Conservation (phyloP, 805 yeast species). For the Priceomyces haplophilus region DNA sequence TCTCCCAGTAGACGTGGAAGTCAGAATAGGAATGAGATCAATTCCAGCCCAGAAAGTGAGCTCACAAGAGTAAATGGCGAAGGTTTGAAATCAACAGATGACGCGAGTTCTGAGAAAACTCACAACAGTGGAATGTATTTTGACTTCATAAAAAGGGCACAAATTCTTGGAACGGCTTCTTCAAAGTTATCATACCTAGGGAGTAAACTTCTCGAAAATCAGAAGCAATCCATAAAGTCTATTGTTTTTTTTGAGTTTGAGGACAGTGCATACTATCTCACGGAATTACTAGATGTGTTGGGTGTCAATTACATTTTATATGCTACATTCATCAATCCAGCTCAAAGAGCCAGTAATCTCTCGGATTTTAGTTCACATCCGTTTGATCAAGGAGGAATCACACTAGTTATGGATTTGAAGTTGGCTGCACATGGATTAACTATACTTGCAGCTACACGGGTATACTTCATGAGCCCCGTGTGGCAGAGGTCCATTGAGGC, state of each 20-base stretch:
- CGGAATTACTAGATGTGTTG: conserved; percentile 60
- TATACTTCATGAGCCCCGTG: conserved; percentile 68
- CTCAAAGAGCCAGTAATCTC: conserved; percentile 51
- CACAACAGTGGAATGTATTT: conserved; percentile 10
- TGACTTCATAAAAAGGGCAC: conserved; percentile 27
- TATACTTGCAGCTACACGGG: conserved; percentile 63
- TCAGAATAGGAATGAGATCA: neutral
- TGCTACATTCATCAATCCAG: conserved; percentile 54
- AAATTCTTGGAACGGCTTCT: conserved; percentile 59
- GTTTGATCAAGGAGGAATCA: conserved; percentile 41
- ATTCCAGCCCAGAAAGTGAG: conserved; percentile 7
- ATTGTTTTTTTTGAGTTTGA: conserved; percentile 69
- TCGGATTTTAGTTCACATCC: conserved; percentile 46
- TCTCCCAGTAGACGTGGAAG: neutral
- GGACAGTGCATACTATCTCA: conserved; percentile 64
- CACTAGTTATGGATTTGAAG: conserved; percentile 63
- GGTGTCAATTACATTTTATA: conserved; percentile 63
- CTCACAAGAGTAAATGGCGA: conserved; percentile 17
- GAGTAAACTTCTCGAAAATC: conserved; percentile 53
- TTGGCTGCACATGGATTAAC: conserved; percentile 70
- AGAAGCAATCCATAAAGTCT: conserved; percentile 45
- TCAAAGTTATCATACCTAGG: conserved; percentile 61
- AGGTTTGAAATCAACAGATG: conserved; percentile 19
- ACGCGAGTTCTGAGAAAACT: conserved; percentile 19
- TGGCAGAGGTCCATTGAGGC: conserved; percentile 71